Conservation (phyloP, 306 rosid species). For the Medicago arabica region DNA sequence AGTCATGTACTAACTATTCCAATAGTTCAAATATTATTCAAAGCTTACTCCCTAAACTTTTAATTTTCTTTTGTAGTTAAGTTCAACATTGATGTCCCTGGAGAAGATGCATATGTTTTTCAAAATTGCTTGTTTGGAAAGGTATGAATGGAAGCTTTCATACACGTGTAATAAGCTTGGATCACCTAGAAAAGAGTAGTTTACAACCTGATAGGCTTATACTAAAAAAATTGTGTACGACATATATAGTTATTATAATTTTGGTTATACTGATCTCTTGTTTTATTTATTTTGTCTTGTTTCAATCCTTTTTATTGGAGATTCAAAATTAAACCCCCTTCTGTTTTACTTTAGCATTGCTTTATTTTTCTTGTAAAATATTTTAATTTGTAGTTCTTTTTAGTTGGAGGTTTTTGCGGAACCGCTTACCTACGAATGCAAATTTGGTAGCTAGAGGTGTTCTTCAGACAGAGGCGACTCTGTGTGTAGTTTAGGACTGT, state of each 20-base stretch:
- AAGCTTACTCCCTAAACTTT: background rate
- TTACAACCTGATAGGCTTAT: too few species aligned
- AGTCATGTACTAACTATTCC: background rate
- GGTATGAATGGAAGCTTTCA: constrained; percentile 52
- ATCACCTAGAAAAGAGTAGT: too few species aligned
- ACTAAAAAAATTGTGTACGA: too few species aligned
- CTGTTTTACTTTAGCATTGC: constrained; percentile 4
- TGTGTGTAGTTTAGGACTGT: too few species aligned
- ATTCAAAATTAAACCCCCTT: constrained; percentile 11
- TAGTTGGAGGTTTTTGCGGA: too few species aligned
- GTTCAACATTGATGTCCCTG: constrained; percentile 66
- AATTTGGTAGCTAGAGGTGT: too few species aligned
- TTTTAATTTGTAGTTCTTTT: constrained; percentile 39
- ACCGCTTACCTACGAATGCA: too few species aligned
- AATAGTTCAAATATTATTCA: too few species aligned
- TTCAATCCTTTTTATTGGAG: background rate
- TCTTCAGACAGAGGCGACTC: too few species aligned
- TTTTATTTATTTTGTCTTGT: too few species aligned
- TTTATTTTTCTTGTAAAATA: constrained; percentile 7
- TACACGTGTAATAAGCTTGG: background rate
- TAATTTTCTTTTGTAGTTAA: constrained; percentile 58
- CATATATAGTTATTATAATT: background rate
- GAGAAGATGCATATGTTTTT: constrained; percentile 68
- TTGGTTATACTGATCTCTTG: background rate
- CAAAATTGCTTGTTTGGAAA: constrained; percentile 85